Evolutionary conservation across 164 flowering plant genomes (phyloP).

Genomic region (Macadamia tetraphylla): DNA sequence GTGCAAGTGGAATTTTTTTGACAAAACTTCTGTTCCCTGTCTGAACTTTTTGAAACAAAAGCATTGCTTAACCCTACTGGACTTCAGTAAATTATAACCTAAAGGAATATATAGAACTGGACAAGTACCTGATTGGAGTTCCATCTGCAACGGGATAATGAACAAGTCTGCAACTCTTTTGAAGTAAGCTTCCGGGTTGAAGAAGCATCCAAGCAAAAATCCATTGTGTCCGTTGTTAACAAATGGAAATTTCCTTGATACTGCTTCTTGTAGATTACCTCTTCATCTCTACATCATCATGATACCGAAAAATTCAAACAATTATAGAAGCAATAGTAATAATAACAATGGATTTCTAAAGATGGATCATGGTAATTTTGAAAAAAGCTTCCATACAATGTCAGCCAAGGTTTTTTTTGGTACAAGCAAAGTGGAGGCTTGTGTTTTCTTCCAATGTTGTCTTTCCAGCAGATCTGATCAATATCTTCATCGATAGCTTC

Average conservation of each 20-base stretch:
- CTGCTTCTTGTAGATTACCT: slow-evolving; percentile 17
- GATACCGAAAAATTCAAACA: background rate
- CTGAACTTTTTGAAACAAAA: no score
- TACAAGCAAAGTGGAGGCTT: slow-evolving; percentile 44
- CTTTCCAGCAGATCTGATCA: slow-evolving; percentile 71
- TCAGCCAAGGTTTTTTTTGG: slow-evolving; percentile 32
- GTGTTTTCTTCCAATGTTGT: slow-evolving; percentile 19
- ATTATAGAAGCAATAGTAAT: background rate
- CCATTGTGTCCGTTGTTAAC: slow-evolving; percentile 21
- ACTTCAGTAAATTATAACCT: no score
- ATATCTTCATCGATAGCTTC: slow-evolving; percentile 31
- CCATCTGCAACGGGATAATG: slow-evolving; percentile 54
- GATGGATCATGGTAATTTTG: slow-evolving; percentile 4
- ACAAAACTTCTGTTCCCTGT: no score
- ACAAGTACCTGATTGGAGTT: slow-evolving; percentile 62
- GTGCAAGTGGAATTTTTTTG: no score
- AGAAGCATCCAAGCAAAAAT: slow-evolving; percentile 62
- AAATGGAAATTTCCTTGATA: slow-evolving; percentile 43
- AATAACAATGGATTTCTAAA: background rate
- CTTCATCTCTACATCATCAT: slow-evolving; percentile 40
- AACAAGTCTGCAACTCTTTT: slow-evolving; percentile 25
- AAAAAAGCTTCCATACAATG: slow-evolving; percentile 30
- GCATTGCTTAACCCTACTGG: no score
- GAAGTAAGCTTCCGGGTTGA: slow-evolving; percentile 43
- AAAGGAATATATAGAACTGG: background rate